Percentiles rank a stretch among this genome's conserved stretches.
Conservation (phyloP, 208 protist species). For the Balamuthia mandrillaris region DNA sequence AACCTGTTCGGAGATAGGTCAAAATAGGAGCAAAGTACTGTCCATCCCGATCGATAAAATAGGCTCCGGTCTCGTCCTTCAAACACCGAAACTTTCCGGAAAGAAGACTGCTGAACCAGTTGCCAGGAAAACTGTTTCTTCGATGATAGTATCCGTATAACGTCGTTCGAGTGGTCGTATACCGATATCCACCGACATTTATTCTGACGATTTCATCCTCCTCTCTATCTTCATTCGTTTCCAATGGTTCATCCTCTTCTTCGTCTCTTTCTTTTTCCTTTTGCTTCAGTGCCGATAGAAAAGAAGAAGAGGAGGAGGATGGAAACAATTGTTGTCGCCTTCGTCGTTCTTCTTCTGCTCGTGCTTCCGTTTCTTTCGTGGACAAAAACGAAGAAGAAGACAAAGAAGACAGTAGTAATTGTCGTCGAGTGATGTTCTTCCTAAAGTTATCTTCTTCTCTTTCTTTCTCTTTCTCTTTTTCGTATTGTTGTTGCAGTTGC, state of each 20-base stretch:
- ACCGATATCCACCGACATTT: slow-evolving; percentile 14
- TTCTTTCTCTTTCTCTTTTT: background rate
- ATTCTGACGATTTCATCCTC: slow-evolving; percentile 19
- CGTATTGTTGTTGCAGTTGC: background rate
- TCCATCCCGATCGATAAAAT: slow-evolving; percentile 41
- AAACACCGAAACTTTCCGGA: background rate
- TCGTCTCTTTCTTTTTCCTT: background rate
- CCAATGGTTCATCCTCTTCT: background rate
- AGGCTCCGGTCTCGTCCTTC: slow-evolving; percentile 30
- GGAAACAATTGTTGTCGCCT: no score
- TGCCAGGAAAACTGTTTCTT: background rate
- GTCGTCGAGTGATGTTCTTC: no score
- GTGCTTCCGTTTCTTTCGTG: no score
- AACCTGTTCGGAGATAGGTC: slow-evolving; percentile 33
- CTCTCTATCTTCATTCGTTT: no score
- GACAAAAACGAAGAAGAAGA: no score
- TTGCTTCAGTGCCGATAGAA: no score
- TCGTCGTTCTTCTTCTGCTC: no score
- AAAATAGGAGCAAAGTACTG: slow-evolving; percentile 45
- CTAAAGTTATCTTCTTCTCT: background rate
- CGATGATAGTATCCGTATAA: background rate
- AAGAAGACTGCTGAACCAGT: background rate
- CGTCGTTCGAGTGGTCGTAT: slow-evolving; percentile 18
- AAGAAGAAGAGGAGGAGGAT: no score
- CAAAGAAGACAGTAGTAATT: no score